These are phyloP conservation scores for Corynespora cassiicola DNA, from an alignment of 2,329 filamentous ascomycete genomes.

Conservation along the genomic window DNA sequence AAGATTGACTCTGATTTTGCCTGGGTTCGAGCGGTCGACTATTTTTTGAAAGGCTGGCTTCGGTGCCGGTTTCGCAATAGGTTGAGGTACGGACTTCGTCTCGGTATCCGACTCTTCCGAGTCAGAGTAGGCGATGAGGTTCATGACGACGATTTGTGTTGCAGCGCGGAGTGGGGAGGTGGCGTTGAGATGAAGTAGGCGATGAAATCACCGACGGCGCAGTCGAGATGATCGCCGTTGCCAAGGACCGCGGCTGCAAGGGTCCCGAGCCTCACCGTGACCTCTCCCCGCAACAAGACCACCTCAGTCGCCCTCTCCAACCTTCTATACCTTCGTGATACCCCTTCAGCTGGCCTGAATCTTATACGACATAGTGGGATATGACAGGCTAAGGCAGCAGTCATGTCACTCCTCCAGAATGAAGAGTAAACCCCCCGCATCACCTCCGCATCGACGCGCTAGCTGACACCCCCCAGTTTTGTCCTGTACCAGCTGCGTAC, in stretches of 20 bases:
- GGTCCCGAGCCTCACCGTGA: constrained; percentile 21
- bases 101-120: constrained; percentile 74
- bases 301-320: constrained; percentile 4
- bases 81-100: constrained; percentile 35
- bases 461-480: constrained; percentile 61
- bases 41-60: constrained; percentile 78
- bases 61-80: constrained; percentile 49
- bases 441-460: constrained; percentile 7
- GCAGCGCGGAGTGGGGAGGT: constrained; percentile 5
- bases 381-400: constrained; percentile 20
- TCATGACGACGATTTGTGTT: constrained; percentile 64
- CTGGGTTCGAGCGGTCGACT: constrained; percentile 79
- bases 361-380: constrained; percentile 13
- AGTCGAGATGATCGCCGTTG: constrained; percentile 21
- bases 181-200: constrained; percentile 12
- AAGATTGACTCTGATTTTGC: constrained; percentile 84
- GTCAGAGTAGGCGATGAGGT: constrained; percentile 82
- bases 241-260: constrained; percentile 17
- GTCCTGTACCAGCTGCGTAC: constrained; percentile 83
- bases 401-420: constrained; percentile 54
- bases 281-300: no score
- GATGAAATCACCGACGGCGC: constrained; percentile 16
- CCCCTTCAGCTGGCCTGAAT: constrained; percentile 43
- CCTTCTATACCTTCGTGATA: constrained; percentile 13
- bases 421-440: constrained; percentile 46